Evolutionary conservation across 2,329 filamentous ascomycete species (phyloP), one percentile per base, ranked within the genome.

Genomic region (Trichoderma arundinaceum): DNA sequence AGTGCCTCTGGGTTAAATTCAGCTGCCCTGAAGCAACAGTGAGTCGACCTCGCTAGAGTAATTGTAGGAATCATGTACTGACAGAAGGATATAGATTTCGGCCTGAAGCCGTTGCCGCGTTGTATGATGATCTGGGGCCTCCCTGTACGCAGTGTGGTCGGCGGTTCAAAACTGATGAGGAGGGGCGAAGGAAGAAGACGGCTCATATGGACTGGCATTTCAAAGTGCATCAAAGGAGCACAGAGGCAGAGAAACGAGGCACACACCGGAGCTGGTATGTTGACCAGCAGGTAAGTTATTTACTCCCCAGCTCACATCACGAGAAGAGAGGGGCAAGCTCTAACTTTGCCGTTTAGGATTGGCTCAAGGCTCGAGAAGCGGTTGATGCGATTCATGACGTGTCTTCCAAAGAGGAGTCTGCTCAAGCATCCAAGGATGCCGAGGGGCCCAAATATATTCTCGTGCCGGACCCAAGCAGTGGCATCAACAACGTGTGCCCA

Each of bases 141-240:
- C 91, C 94, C 65, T 99, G 95, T 76, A 92, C 90, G 12, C 94
- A 94, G 66, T 99, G 95, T 75, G 95, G 94, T 28, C 87, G 94
- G 67, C 89, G 95, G 2, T 99, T 99, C 77, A 85, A 85, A 62
- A 86, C 86, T 4, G 91, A 92, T 56, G 87, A 89, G 12, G 88
- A 91, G 69, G 94, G 94, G 12, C 91, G 88, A 72, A 89, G 90
- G 74, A 91, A 91, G 81, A 98, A 98, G 80, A 92, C 90, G 28
- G 88, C 90, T 3, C 95, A 99, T 75, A 89, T 99, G 83, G 95
- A 99, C 78, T 99, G 95, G 95, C 95, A 99, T 78, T 99, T 99
- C 80, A 89, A 90, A 65, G 94, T 94, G 28, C 94, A 97, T 74
- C 91, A 94, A 73, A 90, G 93, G 52, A 92, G 96, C 78, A 88